phyloP scores from a whole-genome alignment of 2,329 filamentous ascomycete genomes.

The Colletotrichum incanum region DNA sequence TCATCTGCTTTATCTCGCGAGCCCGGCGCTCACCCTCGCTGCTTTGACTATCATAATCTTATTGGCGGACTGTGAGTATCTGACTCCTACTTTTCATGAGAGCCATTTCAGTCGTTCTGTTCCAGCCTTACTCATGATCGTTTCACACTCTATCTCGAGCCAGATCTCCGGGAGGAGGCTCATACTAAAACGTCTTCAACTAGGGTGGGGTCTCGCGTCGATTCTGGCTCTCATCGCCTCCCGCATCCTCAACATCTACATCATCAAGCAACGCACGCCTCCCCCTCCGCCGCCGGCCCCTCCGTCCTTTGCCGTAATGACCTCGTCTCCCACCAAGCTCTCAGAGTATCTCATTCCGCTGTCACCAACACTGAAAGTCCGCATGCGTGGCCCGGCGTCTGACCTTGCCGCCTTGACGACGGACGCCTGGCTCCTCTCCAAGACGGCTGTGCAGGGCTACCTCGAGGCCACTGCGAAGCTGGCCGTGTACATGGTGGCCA shows the following conservation, averaged over 20 bases:
- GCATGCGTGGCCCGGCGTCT: conserved; percentile 67
- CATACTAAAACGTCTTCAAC: conserved; percentile 45
- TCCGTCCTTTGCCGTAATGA: background rate
- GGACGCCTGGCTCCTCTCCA: conserved; percentile 68
- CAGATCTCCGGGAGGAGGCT: background rate
- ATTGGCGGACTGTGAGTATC: conserved; percentile 58
- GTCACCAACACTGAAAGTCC: conserved; percentile 65
- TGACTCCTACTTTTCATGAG: background rate
- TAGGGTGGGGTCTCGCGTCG: conserved; percentile 64
- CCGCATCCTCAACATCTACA: conserved; percentile 69
- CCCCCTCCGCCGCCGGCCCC: conserved; percentile 18
- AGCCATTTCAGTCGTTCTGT: background rate
- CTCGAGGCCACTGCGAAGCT: conserved; percentile 69
- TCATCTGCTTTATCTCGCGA: conserved; percentile 64
- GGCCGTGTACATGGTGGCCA: conserved; percentile 71
- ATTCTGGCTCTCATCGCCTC: conserved; percentile 67
- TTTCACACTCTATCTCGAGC: background rate
- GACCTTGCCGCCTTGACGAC: conserved; percentile 74
- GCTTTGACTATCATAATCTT: conserved; percentile 63
- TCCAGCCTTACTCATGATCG: background rate
- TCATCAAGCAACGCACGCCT: conserved; percentile 67
- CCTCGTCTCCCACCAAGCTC: conserved; percentile 47
- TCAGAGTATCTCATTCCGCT: conserved; percentile 69
- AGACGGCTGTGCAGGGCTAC: conserved; percentile 66
- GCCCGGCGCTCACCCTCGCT: conserved; percentile 62